A percentile compares a stretch with the other conserved stretches of the same genome.
Evolutionary conservation across 192 early-diverging fungal genomes (phyloP).

Genomic region (Funneliformis geosporum): DNA sequence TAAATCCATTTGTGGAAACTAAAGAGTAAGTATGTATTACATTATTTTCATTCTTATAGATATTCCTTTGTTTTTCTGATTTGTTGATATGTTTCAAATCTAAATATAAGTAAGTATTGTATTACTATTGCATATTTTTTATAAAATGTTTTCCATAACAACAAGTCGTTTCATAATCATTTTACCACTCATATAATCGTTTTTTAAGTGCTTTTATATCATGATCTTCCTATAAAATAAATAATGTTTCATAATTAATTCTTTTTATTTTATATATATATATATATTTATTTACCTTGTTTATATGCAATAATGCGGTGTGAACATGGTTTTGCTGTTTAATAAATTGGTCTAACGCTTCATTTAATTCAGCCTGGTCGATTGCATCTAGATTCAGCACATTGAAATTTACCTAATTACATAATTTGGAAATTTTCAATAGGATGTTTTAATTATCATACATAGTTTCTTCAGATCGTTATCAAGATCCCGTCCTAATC

Average conservation of each 20-base stretch:
- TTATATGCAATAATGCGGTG: neutral
- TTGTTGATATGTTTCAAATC: too few species aligned
- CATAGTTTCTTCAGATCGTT: neutral
- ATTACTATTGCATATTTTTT: too few species aligned
- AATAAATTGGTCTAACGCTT: neutral
- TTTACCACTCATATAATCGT: neutral
- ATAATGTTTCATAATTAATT: neutral
- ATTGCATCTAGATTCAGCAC: neutral
- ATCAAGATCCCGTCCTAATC: neutral
- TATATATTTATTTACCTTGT: neutral
- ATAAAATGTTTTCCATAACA: too few species aligned
- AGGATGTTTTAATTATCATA: neutral
- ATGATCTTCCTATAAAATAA: neutral
- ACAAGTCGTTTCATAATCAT: too few species aligned
- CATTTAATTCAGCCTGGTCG: slow-evolving; percentile 1
- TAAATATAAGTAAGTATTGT: too few species aligned
- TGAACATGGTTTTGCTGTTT: neutral
- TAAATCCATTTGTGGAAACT: neutral
- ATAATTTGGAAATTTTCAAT: neutral
- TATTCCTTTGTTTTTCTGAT: neutral
- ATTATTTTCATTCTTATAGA: neutral
- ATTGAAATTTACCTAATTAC: neutral
- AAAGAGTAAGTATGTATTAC: neutral
- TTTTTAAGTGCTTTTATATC: neutral
- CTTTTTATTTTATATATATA: neutral